Evolutionary conservation across 2,329 filamentous ascomycete species (phyloP).

Genomic region (Aureobasidium pullulans): DNA sequence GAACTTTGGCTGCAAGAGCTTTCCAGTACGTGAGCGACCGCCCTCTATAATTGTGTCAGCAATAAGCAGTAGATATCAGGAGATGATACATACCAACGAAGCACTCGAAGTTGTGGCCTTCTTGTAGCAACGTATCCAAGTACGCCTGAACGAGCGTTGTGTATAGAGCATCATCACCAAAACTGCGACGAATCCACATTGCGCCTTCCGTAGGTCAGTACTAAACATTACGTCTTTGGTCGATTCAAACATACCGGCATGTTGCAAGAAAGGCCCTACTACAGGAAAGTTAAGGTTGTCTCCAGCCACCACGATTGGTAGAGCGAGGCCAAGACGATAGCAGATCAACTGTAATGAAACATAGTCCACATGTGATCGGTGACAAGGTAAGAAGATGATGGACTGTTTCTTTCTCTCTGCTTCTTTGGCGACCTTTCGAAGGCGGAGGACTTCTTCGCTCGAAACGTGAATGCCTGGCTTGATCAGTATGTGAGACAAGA

Average conservation of each 20-base stretch:
- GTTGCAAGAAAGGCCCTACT: slow-evolving; percentile 82
- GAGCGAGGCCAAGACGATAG: slow-evolving; percentile 79
- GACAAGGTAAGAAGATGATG: slow-evolving; percentile 91
- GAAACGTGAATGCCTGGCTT: slow-evolving; percentile 73
- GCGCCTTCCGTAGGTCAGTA: slow-evolving; percentile 46
- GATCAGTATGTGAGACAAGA: background rate
- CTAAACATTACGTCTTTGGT: no score
- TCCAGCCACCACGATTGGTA: slow-evolving; percentile 88
- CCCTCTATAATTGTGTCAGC: slow-evolving; percentile 51
- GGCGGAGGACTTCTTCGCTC: slow-evolving; percentile 79
- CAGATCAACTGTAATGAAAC: slow-evolving; percentile 92
- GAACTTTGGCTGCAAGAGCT: slow-evolving; percentile 88
- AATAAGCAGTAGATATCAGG: background rate
- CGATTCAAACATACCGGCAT: slow-evolving; percentile 55
- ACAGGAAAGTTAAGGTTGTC: slow-evolving; percentile 95
- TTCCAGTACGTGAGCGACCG: slow-evolving; percentile 84
- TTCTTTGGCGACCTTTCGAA: slow-evolving; percentile 73
- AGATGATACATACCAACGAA: slow-evolving; percentile 53
- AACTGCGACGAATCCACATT: slow-evolving; percentile 91
- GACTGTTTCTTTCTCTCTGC: slow-evolving; percentile 85
- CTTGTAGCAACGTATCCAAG: slow-evolving; percentile 82
- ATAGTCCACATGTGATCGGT: slow-evolving; percentile 93
- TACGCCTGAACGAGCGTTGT: slow-evolving; percentile 91
- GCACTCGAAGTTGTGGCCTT: slow-evolving; percentile 92
- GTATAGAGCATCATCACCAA: slow-evolving; percentile 87